These are phyloP conservation scores for Podaxis pistillaris DNA, from an alignment of 768 basidiomycete genomes.

Conservation along the genomic window DNA sequence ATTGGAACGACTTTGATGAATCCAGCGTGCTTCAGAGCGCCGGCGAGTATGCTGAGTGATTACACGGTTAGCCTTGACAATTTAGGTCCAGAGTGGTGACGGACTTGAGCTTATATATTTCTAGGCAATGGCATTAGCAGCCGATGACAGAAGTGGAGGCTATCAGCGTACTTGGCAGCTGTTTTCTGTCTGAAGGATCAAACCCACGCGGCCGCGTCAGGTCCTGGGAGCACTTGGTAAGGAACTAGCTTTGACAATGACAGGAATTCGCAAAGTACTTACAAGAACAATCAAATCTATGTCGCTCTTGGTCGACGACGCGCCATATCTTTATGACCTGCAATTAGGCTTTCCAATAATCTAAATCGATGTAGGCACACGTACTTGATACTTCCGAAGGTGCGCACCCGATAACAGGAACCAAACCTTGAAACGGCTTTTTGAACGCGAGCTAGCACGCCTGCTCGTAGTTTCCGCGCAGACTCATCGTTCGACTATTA, in stretches of 20 bases:
- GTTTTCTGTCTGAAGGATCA: conserved; percentile 6
- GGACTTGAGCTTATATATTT: conserved; percentile 28
- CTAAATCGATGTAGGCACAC: not conserved
- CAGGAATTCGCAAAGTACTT: conserved; percentile 17
- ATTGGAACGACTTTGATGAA: conserved; percentile 32
- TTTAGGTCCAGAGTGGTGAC: not conserved
- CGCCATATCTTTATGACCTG: conserved; percentile 35
- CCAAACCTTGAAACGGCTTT: conserved; percentile 31
- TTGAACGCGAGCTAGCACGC: conserved; percentile 20
- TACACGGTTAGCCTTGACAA: not conserved
- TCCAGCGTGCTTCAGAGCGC: conserved; percentile 26
- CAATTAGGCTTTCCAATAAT: not conserved
- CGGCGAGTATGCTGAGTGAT: conserved; percentile 28
- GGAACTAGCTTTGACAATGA: not conserved
- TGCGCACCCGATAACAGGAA: conserved; percentile 28
- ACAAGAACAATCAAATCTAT: conserved; percentile 54
- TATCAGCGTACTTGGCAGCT: conserved; percentile 12
- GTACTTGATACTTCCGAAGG: conserved; percentile 48
- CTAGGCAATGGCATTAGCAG: conserved; percentile 15
- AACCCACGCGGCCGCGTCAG: conserved; percentile 20
- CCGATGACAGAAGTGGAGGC: not conserved
- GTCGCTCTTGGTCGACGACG: conserved; percentile 39
- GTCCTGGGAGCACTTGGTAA: conserved; percentile 22
- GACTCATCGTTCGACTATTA: not conserved
- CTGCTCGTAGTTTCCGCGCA: not conserved